Conservation (phyloP, 257 asterid genomes). For the Penstemon newberryi region DNA sequence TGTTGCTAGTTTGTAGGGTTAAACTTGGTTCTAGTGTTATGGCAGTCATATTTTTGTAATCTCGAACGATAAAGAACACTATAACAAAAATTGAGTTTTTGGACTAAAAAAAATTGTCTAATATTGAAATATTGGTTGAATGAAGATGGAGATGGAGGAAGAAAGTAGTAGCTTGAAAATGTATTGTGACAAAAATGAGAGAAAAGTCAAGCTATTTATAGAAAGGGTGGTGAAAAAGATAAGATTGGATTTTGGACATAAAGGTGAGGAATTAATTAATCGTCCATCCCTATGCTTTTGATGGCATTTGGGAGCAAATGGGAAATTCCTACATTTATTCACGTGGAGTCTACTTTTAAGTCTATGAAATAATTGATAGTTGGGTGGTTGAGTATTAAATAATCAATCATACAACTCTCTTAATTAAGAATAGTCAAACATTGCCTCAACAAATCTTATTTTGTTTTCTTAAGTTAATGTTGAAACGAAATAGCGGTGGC, state of each 20-base stretch:
- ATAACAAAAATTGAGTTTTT: too few species aligned
- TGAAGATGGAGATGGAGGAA: not conserved
- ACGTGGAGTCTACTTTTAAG: constrained; percentile 29
- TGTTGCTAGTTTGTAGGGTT: constrained; percentile 43
- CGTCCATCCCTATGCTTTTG: not conserved
- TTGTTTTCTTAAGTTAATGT: too few species aligned
- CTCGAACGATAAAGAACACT: not conserved
- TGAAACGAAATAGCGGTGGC: too few species aligned
- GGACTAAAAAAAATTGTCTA: too few species aligned
- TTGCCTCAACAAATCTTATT: not conserved
- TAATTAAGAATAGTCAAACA: not conserved
- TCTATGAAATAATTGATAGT: not conserved
- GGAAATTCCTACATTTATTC: constrained; percentile 32
- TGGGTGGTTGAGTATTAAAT: not conserved
- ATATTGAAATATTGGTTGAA: too few species aligned
- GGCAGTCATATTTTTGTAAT: constrained; percentile 43
- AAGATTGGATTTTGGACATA: constrained; percentile 30
- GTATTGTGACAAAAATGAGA: constrained; percentile 13
- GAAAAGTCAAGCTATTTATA: constrained; percentile 31
- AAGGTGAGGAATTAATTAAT: not conserved
- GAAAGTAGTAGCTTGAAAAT: not conserved
- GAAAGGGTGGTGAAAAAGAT: constrained; percentile 28
- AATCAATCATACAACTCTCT: too few species aligned
- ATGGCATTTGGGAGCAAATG: constrained; percentile 11
- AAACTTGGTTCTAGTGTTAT: constrained; percentile 41